Conservation (phyloP, 2,329 filamentous ascomycete genomes). For the Claviceps sp. region DNA sequence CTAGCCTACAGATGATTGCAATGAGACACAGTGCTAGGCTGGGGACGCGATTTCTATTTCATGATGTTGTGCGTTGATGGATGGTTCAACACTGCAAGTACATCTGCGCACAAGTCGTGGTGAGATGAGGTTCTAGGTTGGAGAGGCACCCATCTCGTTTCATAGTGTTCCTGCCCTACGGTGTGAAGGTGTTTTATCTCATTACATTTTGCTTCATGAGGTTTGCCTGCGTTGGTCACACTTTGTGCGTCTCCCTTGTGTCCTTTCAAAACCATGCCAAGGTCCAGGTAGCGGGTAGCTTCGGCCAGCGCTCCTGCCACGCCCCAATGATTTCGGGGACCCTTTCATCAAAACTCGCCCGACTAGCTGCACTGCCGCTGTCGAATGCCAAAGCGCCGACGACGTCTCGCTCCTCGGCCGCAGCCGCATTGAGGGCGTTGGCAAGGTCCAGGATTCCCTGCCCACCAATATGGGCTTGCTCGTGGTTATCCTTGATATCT, state of each 20-base stretch:
- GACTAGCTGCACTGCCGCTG: constrained; percentile 48
- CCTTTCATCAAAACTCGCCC: constrained; percentile 75
- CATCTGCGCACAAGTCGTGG: too few species aligned
- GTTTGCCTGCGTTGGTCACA: too few species aligned
- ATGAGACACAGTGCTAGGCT: too few species aligned
- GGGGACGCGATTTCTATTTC: too few species aligned
- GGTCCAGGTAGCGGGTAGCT: constrained; percentile 84
- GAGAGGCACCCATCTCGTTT: too few species aligned
- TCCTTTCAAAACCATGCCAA: constrained; percentile 70
- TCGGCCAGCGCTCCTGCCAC: constrained; percentile 94
- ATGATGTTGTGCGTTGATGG: too few species aligned
- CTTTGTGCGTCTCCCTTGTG: not conserved
- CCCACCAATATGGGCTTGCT: constrained; percentile 84
- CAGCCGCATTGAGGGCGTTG: constrained; percentile 67
- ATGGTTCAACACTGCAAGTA: too few species aligned
- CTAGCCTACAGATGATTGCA: too few species aligned
- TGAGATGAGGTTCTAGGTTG: too few species aligned
- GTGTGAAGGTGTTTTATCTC: too few species aligned
- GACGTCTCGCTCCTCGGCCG: constrained; percentile 58
- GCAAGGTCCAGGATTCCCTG: constrained; percentile 87
- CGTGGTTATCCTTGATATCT: constrained; percentile 96
- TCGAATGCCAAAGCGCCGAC: constrained; percentile 56
- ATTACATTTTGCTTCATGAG: too few species aligned
- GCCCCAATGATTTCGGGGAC: constrained; percentile 83
- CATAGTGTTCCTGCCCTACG: too few species aligned